phyloP scores from a whole-genome alignment of 768 basidiomycete genomes.

The Paxillus involutus region DNA sequence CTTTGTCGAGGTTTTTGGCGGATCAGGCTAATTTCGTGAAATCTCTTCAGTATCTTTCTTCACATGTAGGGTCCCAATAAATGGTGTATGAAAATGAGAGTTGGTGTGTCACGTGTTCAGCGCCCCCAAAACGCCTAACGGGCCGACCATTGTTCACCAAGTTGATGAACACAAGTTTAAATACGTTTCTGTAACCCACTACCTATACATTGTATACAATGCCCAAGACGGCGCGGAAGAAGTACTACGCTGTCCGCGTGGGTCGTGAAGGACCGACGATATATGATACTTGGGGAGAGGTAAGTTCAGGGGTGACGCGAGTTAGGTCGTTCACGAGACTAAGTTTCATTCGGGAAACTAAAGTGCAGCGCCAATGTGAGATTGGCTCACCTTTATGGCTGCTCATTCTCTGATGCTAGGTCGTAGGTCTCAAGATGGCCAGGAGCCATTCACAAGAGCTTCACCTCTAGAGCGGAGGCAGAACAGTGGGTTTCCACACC shows the following conservation, averaged over 20 bases:
- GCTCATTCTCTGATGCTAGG: background rate
- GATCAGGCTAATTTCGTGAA: background rate
- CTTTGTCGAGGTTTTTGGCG: slow-evolving; percentile 66
- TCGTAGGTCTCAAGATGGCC: slow-evolving; percentile 55
- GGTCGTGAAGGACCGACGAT: slow-evolving; percentile 60
- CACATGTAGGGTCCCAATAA: no score
- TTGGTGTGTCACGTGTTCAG: background rate
- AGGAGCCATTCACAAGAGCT: slow-evolving; percentile 52
- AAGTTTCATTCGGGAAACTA: background rate
- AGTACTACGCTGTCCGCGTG: slow-evolving; percentile 61
- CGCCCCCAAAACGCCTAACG: background rate
- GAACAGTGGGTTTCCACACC: slow-evolving; percentile 45
- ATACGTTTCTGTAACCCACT: background rate
- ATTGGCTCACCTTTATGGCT: background rate
- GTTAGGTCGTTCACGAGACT: background rate
- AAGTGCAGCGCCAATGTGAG: slow-evolving; percentile 51
- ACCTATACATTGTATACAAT: no score
- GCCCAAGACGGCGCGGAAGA: slow-evolving; percentile 33
- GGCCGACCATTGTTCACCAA: background rate
- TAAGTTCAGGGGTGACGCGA: slow-evolving; percentile 22
- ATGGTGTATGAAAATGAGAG: background rate
- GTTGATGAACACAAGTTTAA: background rate
- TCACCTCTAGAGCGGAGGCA: slow-evolving; percentile 43
- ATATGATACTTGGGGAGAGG: slow-evolving; percentile 62
- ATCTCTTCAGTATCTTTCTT: no score